Evolutionary conservation across 202 grass and related monocot species (phyloP), one percentile per base, ranked within the genome.

Genomic region (Miscanthus sacchariflorus): DNA sequence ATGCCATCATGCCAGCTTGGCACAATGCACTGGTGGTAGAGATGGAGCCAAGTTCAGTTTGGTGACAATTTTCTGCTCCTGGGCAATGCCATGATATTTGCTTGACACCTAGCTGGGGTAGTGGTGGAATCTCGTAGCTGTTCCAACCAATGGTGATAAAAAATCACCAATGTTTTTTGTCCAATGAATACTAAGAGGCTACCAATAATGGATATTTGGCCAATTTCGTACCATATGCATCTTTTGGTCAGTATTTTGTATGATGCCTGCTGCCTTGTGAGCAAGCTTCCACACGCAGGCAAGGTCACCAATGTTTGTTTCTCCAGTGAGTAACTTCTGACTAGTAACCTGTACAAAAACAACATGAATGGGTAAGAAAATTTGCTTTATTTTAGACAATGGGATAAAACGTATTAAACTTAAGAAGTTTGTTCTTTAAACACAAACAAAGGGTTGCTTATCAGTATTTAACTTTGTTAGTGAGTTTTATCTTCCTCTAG

Each of bases 71-170:
- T 88, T 58, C 50, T 27, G 30, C 65, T 85, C 52, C 65, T 13
- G 67, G 69, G 21, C 48, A 58, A 61, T 81, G 49, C 63, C 64
- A 85, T 77, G 52, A 72, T 82, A 72, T 59, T 78, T 85, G 43
- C 77, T 81, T 81, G 86, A 88, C 66, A 85, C 78, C 72, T 91
- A 72, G 66, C 35, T 18, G 12, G 78, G 70, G 25, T 74, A 82
- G 82, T 86, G 90, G 72, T 83, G 90, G 86, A 91, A 81, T 73
- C 43, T 82, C 38, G 14, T 73, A 82, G 33, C 54, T 88, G 43
- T 88, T 88, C 77, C 65, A 85, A 77, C 42, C 50, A 81, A 56
- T 72, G 18, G 71, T 79, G 84, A 15, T 6, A 6, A 8, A 54
- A 85, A 0, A 50, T 50, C 4, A 17, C 48, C 48, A 50, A 50